These are phyloP conservation scores for Tephrocybe sp. DNA, from an alignment of 768 basidiomycete species.

Conservation along the genomic window DNA sequence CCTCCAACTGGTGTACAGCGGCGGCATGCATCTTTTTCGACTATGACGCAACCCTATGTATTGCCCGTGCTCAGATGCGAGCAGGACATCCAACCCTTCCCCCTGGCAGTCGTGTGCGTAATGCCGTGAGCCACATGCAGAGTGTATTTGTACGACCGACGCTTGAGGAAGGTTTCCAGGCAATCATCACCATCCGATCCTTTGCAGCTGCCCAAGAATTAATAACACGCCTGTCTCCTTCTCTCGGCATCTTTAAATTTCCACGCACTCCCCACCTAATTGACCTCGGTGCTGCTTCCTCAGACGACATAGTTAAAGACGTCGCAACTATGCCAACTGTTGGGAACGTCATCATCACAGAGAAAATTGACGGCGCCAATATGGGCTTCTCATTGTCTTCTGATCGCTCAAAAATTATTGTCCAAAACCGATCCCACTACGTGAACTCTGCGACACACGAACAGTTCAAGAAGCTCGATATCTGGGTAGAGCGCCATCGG, in stretches of 20 bases:
- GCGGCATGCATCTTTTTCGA: conserved; percentile 59
- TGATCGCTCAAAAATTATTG: conserved; percentile 43
- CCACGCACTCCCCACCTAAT: conserved; percentile 62
- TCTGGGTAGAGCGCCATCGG: conserved; percentile 52
- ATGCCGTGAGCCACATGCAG: conserved; percentile 56
- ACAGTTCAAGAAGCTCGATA: conserved; percentile 58
- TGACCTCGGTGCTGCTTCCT: conserved; percentile 54
- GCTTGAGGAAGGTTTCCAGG: conserved; percentile 53
- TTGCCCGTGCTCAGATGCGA: conserved; percentile 53
- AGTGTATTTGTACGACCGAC: conserved; percentile 42
- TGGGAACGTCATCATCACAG: conserved; percentile 50
- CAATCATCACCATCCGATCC: conserved; percentile 46
- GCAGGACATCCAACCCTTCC: conserved; percentile 60
- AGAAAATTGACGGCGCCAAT: conserved; percentile 69
- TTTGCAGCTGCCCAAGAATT: conserved; percentile 52
- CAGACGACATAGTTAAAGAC: conserved; percentile 49
- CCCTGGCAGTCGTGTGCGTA: conserved; percentile 53
- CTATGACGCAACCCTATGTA: conserved; percentile 48
- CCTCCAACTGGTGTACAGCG: conserved; percentile 42
- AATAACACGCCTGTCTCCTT: conserved; percentile 42
- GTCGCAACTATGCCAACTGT: conserved; percentile 15
- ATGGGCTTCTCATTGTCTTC: conserved; percentile 61
- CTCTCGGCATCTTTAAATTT: conserved; percentile 50
- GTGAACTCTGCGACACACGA: conserved; percentile 55
- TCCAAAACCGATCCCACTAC: conserved; percentile 66